Percentiles rank a stretch among this genome's conserved stretches.
Evolutionary conservation across 2,329 filamentous ascomycete genomes (phyloP).

Genomic region (Neofusicoccum parvum): DNA sequence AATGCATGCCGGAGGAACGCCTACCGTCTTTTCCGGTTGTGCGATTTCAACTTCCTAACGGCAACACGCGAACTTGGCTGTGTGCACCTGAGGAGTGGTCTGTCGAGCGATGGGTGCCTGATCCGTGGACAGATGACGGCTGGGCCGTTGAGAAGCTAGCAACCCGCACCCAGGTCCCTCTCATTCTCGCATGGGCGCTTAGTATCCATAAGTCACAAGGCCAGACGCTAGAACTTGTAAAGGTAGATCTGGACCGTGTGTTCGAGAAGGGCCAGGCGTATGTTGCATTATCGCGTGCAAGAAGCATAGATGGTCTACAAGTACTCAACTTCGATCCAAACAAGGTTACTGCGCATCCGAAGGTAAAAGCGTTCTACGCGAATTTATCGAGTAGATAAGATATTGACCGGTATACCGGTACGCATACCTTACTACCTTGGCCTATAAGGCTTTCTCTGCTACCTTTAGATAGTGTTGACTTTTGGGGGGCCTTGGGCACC

Average conservation of each 20-base stretch:
- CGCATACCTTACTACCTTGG: too few species aligned
- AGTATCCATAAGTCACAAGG: constrained; percentile 65
- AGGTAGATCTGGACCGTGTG: constrained; percentile 54
- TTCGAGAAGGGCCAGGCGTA: constrained; percentile 65
- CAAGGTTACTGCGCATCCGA: background rate
- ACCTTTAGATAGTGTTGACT: too few species aligned
- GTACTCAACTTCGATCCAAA: constrained; percentile 6
- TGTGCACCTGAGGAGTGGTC: background rate
- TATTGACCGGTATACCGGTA: too few species aligned
- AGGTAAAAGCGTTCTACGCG: constrained; percentile 3
- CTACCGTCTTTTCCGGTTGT: constrained; percentile 26
- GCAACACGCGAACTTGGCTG: background rate
- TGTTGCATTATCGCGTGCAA: constrained; percentile 48
- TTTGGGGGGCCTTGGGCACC: too few species aligned
- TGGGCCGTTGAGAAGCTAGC: constrained; percentile 41
- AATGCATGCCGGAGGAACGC: background rate
- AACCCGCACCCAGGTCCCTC: constrained; percentile 62
- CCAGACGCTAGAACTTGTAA: constrained; percentile 62
- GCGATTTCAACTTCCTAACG: background rate
- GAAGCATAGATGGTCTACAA: constrained; percentile 1
- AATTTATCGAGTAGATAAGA: background rate
- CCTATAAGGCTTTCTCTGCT: too few species aligned
- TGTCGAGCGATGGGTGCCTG: background rate
- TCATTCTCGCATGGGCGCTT: constrained; percentile 63
- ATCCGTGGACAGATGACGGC: background rate